A percentile compares a stretch with the other conserved stretches of the same genome.
phyloP scores from a whole-genome alignment of 139 green algal species.

The Limnomonas spitsbergensis region DNA sequence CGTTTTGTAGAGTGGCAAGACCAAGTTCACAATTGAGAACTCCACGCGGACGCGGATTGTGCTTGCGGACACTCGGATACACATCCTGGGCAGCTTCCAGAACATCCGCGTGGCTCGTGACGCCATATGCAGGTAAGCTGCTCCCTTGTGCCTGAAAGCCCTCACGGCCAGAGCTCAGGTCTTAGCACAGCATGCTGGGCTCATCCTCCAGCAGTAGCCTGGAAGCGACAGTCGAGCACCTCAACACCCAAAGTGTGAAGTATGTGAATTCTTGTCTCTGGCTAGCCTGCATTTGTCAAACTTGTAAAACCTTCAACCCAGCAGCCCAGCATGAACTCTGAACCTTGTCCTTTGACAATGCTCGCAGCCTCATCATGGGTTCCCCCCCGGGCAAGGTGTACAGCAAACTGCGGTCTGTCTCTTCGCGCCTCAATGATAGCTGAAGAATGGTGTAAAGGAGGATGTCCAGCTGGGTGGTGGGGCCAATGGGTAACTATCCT shows the following conservation, averaged over 20 bases:
- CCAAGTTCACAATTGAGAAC: slow-evolving; percentile 99
- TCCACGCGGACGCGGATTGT: slow-evolving; percentile 94
- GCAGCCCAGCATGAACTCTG: neutral
- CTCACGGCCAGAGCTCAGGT: too few relatives aligned
- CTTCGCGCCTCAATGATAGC: slow-evolving; percentile 62
- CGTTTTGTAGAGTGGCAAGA: slow-evolving; percentile 86
- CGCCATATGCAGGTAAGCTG: slow-evolving; percentile 34
- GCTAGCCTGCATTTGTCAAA: neutral
- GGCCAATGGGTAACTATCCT: too few relatives aligned
- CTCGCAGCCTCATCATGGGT: slow-evolving; percentile 87
- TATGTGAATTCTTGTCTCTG: neutral
- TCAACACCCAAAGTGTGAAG: neutral
- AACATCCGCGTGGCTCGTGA: slow-evolving; percentile 77
- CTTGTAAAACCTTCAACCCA: too few relatives aligned
- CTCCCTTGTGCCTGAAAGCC: too few relatives aligned
- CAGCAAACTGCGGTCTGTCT: slow-evolving; percentile 75
- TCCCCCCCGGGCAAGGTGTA: slow-evolving; percentile 97
- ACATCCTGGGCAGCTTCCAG: slow-evolving; percentile 92
- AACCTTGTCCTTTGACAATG: neutral
- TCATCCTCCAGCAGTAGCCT: too few relatives aligned
- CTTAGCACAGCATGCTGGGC: too few relatives aligned
- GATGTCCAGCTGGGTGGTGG: neutral
- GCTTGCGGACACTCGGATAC: slow-evolving; percentile 93
- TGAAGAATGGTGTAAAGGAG: slow-evolving; percentile 23
- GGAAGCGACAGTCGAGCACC: neutral